These are phyloP conservation scores for Edaphochlamys debaryana DNA, from an alignment of 139 green algal species.

Conservation along the genomic window DNA sequence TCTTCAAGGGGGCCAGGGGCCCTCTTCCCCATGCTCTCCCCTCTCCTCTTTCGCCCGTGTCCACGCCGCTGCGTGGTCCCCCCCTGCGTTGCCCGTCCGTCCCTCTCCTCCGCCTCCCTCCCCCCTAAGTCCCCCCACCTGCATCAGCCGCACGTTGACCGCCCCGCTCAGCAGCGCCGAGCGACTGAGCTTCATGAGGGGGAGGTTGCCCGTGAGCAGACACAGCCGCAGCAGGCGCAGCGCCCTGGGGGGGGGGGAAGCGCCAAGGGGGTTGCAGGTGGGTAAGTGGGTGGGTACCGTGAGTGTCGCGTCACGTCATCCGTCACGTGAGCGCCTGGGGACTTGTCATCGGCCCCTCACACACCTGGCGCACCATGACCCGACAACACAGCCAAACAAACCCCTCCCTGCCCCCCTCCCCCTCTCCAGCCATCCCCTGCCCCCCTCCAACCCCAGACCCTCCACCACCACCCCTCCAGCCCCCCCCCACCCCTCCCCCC, in stretches of 20 bases:
- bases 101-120: not conserved
- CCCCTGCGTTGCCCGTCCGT: too few relatives aligned
- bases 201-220: conserved; percentile 74
- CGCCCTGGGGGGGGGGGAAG: conserved; percentile 48
- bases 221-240: conserved; percentile 79
- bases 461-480: too few relatives aligned
- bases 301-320: too few relatives aligned
- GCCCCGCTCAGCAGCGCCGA: conserved; percentile 64
- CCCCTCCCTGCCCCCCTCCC: too few relatives aligned
- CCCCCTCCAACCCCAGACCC: too few relatives aligned
- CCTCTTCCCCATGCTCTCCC: not conserved
- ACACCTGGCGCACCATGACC: too few relatives aligned
- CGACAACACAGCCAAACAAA: too few relatives aligned
- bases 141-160: conserved; percentile 74
- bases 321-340: too few relatives aligned
- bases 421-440: too few relatives aligned
- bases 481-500: not conserved
- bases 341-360: too few relatives aligned
- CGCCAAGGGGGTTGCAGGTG: not conserved
- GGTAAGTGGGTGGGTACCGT: too few relatives aligned
- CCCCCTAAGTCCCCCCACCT: not conserved
- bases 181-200: conserved; percentile 70
- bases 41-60: not conserved
- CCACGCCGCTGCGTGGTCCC: not conserved
- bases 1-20: too few relatives aligned